Percentiles rank a stretch among this genome's conserved stretches.
These are phyloP conservation scores for Phytopythium montanum DNA, from an alignment of 352 stramenopile species.

Conservation along the genomic window DNA sequence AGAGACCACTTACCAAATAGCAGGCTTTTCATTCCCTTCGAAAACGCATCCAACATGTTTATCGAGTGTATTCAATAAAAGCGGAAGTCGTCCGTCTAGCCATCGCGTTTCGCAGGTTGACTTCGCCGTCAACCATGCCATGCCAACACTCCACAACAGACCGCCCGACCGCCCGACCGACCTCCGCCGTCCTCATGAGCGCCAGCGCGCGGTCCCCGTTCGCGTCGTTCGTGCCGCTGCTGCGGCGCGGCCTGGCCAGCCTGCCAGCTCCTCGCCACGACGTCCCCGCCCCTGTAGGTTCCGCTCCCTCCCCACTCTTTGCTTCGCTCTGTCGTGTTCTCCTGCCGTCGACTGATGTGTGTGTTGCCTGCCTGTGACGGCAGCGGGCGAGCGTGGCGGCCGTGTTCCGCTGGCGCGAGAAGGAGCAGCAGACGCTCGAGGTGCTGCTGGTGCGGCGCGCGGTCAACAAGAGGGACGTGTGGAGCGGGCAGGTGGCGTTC, in stretches of 20 bases:
- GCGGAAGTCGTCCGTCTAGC: too few species aligned
- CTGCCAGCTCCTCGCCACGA: constrained; percentile 24
- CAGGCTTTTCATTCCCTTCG: too few species aligned
- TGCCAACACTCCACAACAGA: too few species aligned
- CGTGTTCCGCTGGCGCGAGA: constrained; percentile 77
- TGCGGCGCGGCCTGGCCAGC: constrained; percentile 51
- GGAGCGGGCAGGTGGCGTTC: constrained; percentile 83
- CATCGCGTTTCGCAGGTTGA: too few species aligned
- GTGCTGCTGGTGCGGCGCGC: constrained; percentile 73
- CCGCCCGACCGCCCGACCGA: too few species aligned
- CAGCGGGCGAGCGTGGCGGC: constrained; percentile 75
- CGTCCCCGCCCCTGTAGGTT: constrained; percentile 28
- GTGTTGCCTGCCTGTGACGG: background rate
- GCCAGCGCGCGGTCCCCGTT: constrained; percentile 19
- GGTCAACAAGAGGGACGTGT: constrained; percentile 72
- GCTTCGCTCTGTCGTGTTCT: background rate
- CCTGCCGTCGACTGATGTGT: too few species aligned
- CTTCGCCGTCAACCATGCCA: too few species aligned
- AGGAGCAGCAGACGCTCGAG: constrained; percentile 56
- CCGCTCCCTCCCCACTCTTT: background rate
- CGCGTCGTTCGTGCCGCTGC: constrained; percentile 41
- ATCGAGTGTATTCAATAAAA: too few species aligned
- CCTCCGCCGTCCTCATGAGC: constrained; percentile 14
- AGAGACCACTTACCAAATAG: too few species aligned
- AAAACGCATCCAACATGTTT: too few species aligned